Conservation (phyloP, 2,329 filamentous ascomycete genomes). For the Fusarium goolgardi region DNA sequence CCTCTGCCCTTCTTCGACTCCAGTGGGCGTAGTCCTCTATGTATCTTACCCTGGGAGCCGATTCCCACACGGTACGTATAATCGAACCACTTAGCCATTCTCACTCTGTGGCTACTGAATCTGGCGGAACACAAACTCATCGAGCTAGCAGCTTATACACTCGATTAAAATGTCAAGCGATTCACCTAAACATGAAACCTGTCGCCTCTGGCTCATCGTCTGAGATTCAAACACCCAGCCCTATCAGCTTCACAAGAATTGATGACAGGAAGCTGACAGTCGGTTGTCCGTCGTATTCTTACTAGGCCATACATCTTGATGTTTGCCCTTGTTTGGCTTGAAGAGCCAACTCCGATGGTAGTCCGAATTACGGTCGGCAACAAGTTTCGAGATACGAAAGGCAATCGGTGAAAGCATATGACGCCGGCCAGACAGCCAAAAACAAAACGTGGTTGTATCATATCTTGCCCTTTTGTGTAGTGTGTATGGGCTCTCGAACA, state of each 20-base stretch:
- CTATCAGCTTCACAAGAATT: conserved; percentile 8
- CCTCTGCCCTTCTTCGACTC: conserved; percentile 33
- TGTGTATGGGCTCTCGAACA: neutral
- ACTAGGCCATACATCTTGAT: conserved; percentile 14
- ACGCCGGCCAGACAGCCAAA: conserved; percentile 14
- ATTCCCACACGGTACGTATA: conserved; percentile 39
- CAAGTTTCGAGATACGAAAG: neutral
- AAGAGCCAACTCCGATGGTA: conserved; percentile 21
- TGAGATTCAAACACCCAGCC: conserved; percentile 4
- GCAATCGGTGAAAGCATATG: neutral
- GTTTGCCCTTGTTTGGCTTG: conserved; percentile 19
- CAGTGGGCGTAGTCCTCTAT: conserved; percentile 35
- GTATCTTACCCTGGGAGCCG: conserved; percentile 47
- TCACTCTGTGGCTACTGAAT: conserved; percentile 31
- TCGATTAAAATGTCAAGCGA: conserved; percentile 28
- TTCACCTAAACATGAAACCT: conserved; percentile 49
- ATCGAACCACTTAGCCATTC: conserved; percentile 38
- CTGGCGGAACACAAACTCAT: conserved; percentile 18
- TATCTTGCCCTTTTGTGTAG: neutral
- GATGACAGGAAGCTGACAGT: conserved; percentile 25
- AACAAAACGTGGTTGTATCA: neutral
- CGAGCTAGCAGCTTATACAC: conserved; percentile 20
- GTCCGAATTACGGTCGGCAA: conserved; percentile 15
- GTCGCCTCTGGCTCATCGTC: conserved; percentile 36
- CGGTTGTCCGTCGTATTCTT: conserved; percentile 1